Percentiles rank a stretch among this genome's conserved stretches.
Conservation (phyloP, 208 protist genomes). For the Trypanosoma brucei region DNA sequence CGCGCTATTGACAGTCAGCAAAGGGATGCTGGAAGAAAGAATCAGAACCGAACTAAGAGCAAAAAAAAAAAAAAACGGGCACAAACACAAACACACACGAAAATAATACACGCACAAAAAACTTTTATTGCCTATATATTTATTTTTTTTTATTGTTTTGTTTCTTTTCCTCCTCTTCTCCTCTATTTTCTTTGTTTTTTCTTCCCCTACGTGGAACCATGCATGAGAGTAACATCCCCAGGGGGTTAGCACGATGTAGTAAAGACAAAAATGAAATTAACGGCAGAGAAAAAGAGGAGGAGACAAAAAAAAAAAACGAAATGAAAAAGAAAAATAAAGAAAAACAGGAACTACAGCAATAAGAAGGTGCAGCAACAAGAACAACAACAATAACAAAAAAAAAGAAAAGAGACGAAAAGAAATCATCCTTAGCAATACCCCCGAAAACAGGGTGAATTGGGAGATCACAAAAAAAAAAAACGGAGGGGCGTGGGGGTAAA, state of each 20-base stretch:
- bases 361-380: neutral
- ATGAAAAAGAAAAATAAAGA: no score
- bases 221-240: no score
- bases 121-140: neutral
- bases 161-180: conserved; percentile 12
- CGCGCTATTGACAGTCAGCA: no score
- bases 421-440: neutral
- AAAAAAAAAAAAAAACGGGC: neutral
- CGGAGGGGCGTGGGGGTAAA: neutral
- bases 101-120: neutral
- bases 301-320: no score
- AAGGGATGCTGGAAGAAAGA: no score
- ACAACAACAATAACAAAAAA: conserved; percentile 5
- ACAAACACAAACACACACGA: neutral
- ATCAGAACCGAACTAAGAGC: no score
- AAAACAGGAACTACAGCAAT: no score
- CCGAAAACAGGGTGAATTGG: no score
- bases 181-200: neutral
- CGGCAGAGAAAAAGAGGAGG: no score
- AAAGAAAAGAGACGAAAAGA: conserved; percentile 1
- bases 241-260: no score
- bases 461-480: neutral
- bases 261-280: no score
- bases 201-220: no score
- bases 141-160: conserved; percentile 3